Base-by-base conservation (phyloP, 2,329 filamentous ascomycete species). In the Calonectria hawksworthii region DNA sequence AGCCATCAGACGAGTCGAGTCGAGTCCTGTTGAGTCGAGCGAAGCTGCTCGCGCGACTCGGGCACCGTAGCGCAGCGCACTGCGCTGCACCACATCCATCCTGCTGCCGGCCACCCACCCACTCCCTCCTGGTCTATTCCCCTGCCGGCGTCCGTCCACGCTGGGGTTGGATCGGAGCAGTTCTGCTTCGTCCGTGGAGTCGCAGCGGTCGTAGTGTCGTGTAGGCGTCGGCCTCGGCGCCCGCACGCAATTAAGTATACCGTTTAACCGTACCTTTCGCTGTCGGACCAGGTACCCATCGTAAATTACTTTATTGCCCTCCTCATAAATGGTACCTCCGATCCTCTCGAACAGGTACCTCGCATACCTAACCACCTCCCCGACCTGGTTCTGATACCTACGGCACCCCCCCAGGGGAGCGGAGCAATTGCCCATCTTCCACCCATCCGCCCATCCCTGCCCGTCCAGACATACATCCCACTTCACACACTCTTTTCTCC, bases 401-500 rank as follows among this genome's bases (percentile, higher is more conserved):
- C 34, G 34, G 34, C 28, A 54, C 28, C 56, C 56, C 56, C 54
- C 56, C 56, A 50, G 32, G 64, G 64, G 47, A 28, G 66, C 51
- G 66, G 51, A 68, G 66, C 30, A 68, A 16, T 38, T 71, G 61
- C 68, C 68, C 51, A 65, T 54, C 59, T 51, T 34, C 38, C 51
- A 54, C 47, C 47, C 51, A 65, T 65, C 59, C 64, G 30, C 28
- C 61, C 26, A 26, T 63, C 52, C 56, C 68, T 51, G 34, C 59
- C 59, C 59, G 51, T 65, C 26, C 68, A 56, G 18, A 50, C 26
- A 8, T 38, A 44, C 66, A 68, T 68, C 52, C 68, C 67, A 69
- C 67, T 34, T 65, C 59, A 65, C 68, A 70, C 68, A 47, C 68
- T 71, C 68, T 71, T 56, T 71, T 52, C 59, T 50, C 64, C 38